Evolutionary conservation across 306 rosid species (phyloP).

Genomic region (Vigna trinervia): DNA sequence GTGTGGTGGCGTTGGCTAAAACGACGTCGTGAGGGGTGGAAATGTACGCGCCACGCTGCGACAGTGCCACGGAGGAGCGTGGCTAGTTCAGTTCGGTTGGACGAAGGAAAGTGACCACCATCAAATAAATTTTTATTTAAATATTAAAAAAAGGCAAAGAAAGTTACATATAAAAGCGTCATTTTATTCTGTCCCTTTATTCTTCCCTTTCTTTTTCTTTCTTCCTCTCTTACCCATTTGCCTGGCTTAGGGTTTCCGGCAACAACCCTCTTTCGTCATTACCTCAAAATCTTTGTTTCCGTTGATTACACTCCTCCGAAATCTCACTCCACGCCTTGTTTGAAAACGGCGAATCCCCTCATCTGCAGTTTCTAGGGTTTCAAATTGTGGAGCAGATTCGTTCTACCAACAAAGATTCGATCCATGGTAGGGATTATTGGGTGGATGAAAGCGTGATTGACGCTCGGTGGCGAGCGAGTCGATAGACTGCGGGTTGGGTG

Average conservation of each 20-base stretch:
- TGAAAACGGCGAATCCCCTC: not conserved
- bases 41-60: conserved; percentile 35
- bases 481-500: conserved; percentile 74
- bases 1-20: too few relatives aligned
- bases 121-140: not conserved
- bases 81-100: not conserved
- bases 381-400: conserved; percentile 54
- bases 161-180: conserved; percentile 49
- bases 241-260: conserved; percentile 47
- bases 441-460: conserved; percentile 58
- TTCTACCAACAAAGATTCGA: conserved; percentile 36
- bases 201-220: not conserved
- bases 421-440: conserved; percentile 51
- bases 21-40: not conserved
- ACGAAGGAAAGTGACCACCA: conserved; percentile 17
- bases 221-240: not conserved
- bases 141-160: not conserved
- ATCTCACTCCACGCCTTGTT: not conserved
- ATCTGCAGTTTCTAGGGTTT: conserved; percentile 47
- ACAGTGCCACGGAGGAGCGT: conserved; percentile 29
- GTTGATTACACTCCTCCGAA: not conserved
- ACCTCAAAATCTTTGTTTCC: not conserved
- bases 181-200: conserved; percentile 2
- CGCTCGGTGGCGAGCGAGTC: conserved; percentile 89
- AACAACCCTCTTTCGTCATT: not conserved